Base-by-base conservation (phyloP, 2,329 filamentous ascomycete species). In the Beauveria australis region DNA sequence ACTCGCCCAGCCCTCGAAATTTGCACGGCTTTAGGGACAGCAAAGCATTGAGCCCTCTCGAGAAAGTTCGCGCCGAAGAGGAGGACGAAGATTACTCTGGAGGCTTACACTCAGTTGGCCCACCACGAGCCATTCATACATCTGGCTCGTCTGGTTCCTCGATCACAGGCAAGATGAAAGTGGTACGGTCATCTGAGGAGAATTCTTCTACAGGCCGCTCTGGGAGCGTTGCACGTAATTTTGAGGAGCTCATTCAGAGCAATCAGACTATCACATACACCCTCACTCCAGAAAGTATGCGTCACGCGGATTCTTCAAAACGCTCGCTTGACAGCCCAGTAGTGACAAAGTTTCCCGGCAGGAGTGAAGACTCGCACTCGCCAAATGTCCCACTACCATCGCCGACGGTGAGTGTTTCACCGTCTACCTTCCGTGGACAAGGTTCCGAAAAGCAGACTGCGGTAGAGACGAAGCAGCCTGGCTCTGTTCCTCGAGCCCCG, bases 211-310 rank as follows among this genome's bases (percentile, higher is more conserved):
- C 70, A 19, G 78, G 69, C 61, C 77, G 75, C 6, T 74, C 77
- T 7, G 82, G 84, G 51, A 83, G 87, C 61, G 83, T 87, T 53
- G 82, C 84, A 10, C 84, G 82, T 52, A 85, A 89, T 66, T 88
- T 94, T 67, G 90, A 94, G 68, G 82, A 92, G 66, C 78, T 93
- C 55, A 92, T 94, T 64, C 85, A 89, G 61, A 92, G 89, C 71
- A 88, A 91, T 66, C 85, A 92, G 69, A 93, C 90, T 1, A 86
- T 93, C 48, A 89, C 90, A 67, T 93, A 89, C 71, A 93, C 90
- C 1, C 78, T 93, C 30, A 94, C 90, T 0, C 89, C 90, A 0
- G 86, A 89, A 69, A 89, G 81, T 66, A 90, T 93, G 82, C 86
- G 89, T 63, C 83, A 89, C 65, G 86, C 89, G 67, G 86, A 90